Conservation (phyloP, 805 yeast species). For the Yarrowia yakushimensis region DNA sequence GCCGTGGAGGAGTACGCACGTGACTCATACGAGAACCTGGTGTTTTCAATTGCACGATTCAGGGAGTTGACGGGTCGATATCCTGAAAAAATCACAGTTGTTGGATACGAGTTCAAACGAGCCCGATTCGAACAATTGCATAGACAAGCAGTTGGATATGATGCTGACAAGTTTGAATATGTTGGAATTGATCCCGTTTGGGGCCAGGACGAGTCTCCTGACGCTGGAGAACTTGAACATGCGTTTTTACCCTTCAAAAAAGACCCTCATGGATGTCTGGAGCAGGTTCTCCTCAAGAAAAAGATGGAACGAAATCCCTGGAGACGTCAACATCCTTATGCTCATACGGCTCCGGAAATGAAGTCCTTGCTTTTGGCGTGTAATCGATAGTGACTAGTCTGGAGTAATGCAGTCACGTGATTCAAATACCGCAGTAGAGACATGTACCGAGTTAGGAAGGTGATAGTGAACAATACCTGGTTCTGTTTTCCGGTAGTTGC, state of each 20-base stretch:
- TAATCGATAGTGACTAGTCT: neutral
- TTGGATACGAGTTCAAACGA: slow-evolving; percentile 74
- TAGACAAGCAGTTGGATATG: slow-evolving; percentile 3
- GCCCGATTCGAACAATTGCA: slow-evolving; percentile 46
- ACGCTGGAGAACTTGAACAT: neutral
- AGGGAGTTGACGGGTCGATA: slow-evolving; percentile 45
- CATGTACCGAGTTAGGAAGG: no score
- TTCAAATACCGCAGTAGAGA: no score
- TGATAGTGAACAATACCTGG: no score
- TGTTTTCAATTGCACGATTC: slow-evolving; percentile 31
- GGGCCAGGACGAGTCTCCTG: slow-evolving; percentile 6
- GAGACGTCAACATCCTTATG: slow-evolving; percentile 17
- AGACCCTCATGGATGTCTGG: slow-evolving; percentile 19
- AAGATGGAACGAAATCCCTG: neutral
- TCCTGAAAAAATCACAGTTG: slow-evolving; percentile 54
- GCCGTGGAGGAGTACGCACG: slow-evolving; percentile 17
- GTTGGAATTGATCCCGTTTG: slow-evolving; percentile 17
- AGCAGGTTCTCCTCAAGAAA: neutral
- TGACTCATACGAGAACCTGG: slow-evolving; percentile 23
- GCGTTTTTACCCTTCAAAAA: slow-evolving; percentile 10
- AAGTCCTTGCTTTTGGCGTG: neutral
- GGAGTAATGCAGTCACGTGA: no score
- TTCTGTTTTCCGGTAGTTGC: no score
- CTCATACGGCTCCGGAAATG: slow-evolving; percentile 4
- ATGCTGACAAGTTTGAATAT: slow-evolving; percentile 1